These are phyloP conservation scores for Fulvia fulva DNA, from an alignment of 2,329 filamentous ascomycete species.

Conservation along the genomic window DNA sequence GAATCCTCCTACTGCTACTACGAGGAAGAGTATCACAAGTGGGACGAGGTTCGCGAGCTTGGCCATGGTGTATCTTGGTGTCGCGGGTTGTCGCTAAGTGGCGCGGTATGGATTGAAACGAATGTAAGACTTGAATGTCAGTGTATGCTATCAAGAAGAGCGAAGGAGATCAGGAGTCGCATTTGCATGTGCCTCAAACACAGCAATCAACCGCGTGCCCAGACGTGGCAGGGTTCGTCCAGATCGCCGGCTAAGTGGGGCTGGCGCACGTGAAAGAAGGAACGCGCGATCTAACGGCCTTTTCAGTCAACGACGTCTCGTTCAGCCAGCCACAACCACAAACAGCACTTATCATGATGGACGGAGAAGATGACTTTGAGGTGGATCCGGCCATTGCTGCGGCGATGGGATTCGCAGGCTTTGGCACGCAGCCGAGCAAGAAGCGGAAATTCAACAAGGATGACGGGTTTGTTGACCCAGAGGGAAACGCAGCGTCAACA, in stretches of 20 bases:
- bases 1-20: slow-evolving; percentile 58
- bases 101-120: neutral
- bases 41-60: slow-evolving; percentile 50
- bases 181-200: neutral
- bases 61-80: slow-evolving; percentile 12
- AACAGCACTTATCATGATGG: slow-evolving; percentile 8
- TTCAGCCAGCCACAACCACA: neutral
- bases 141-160: neutral
- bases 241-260: neutral
- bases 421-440: slow-evolving; percentile 62
- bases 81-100: neutral
- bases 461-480: slow-evolving; percentile 47
- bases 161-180: neutral
- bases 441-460: slow-evolving; percentile 64
- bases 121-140: neutral
- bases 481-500: slow-evolving; percentile 26
- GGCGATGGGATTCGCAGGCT: slow-evolving; percentile 70
- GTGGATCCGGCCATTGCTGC: slow-evolving; percentile 57
- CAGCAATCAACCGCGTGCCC: neutral
- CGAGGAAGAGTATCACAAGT: slow-evolving; percentile 59
- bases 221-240: neutral
- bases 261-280: neutral
- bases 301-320: neutral
- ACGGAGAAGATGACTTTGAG: slow-evolving; percentile 34
- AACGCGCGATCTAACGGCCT: neutral